phyloP scores from a whole-genome alignment of 495 filamentous ascomycete species.

The Trichoderma parareesei region DNA sequence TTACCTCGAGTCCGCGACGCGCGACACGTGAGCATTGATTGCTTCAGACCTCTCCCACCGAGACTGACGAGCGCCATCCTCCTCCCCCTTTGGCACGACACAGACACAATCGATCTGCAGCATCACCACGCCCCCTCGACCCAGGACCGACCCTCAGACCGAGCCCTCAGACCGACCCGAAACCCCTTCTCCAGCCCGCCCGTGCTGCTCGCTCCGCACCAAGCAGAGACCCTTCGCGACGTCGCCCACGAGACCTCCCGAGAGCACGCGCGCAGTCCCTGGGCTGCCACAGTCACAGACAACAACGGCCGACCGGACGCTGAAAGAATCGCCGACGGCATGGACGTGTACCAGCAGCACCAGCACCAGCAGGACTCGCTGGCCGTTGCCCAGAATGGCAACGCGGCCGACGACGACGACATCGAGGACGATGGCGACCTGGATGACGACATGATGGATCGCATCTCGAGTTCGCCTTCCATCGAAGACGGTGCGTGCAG shows the following conservation, averaged over 20 bases:
- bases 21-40: constrained; percentile 8
- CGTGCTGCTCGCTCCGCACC: constrained; percentile 58
- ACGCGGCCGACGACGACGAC: constrained; percentile 46
- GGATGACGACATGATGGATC: constrained; percentile 93
- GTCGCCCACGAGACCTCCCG: constrained; percentile 60
- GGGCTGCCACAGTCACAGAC: constrained; percentile 19
- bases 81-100: constrained; percentile 8
- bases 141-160: constrained; percentile 50
- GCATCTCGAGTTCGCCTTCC: constrained; percentile 94
- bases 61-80: background rate
- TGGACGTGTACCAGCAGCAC: constrained; percentile 16
- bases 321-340: constrained; percentile 28
- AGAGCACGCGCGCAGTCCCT: constrained; percentile 49
- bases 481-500: constrained; percentile 92
- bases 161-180: constrained; percentile 24
- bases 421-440: constrained; percentile 67
- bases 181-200: constrained; percentile 39
- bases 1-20: background rate
- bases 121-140: constrained; percentile 72
- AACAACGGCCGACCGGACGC: constrained; percentile 32
- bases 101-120: constrained; percentile 95
- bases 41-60: background rate
- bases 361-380: constrained; percentile 46
- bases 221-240: constrained; percentile 72
- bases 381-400: constrained; percentile 48